Evolutionary conservation across 176 grass and related monocot species (phyloP).

Genomic region (Alopecurus myosuroides): DNA sequence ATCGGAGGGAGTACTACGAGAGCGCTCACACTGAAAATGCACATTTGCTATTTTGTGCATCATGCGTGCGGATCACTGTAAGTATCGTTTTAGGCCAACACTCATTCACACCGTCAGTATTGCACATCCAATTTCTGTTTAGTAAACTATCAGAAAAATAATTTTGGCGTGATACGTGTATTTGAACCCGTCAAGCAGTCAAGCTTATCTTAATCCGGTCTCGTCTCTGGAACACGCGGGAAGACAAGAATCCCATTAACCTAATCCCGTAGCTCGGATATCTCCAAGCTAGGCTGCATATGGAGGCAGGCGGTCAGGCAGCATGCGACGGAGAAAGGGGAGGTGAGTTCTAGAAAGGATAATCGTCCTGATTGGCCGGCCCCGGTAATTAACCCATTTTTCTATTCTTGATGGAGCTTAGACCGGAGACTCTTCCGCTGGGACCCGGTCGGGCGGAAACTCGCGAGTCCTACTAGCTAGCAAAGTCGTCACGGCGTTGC

Average conservation of each 20-base stretch:
- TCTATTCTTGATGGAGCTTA: neutral
- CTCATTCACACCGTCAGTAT: no score
- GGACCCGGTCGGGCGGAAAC: conserved; percentile 9
- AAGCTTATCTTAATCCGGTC: no score
- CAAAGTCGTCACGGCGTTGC: neutral
- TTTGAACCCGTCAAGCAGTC: no score
- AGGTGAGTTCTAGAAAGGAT: neutral
- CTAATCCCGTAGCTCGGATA: neutral
- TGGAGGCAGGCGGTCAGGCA: neutral
- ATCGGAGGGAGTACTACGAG: no score
- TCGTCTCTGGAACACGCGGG: neutral
- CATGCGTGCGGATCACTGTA: no score
- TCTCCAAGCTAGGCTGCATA: neutral
- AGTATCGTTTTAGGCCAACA: no score
- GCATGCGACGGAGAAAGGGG: neutral
- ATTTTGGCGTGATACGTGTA: no score
- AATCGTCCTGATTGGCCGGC: neutral
- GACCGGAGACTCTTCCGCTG: neutral
- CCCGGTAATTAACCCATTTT: neutral
- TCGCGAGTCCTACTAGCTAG: neutral
- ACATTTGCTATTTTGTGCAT: no score
- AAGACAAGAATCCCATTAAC: neutral
- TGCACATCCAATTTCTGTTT: no score
- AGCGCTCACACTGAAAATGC: no score
- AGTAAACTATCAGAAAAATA: no score